Base-by-base conservation (phyloP, 2,329 filamentous ascomycete genomes). In the Sporothrix brasiliensis region DNA sequence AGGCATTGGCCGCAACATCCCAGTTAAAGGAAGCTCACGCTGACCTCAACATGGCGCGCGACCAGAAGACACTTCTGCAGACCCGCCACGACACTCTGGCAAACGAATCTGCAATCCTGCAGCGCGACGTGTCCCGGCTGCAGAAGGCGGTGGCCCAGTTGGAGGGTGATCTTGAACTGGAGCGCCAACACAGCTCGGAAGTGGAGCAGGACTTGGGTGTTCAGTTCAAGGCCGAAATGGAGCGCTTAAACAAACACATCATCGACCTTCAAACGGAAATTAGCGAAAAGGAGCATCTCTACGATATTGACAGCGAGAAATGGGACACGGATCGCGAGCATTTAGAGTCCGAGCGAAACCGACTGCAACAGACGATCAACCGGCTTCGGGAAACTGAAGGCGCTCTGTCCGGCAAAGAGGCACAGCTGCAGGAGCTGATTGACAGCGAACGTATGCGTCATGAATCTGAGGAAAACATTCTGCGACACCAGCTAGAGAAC, bases 401-500 rank as follows among this genome's bases (percentile, higher is more conserved):
- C 19, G 88, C 84, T 14, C 80, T 92, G 41, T 90, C 89, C 24
- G 85, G 85, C 73, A 91, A 90, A 77, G 91, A 93, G 75, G 83
- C 83, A 27, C 90, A 85, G 76, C 80, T 93, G 21, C 88, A 91
- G 76, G 85, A 89, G 75, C 88, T 88, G 3, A 83, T 93, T 14
- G 85, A 90, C 73, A 91, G 87, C 75, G 91, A 94, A 76, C 86
- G 86, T 61, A 86, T 92, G 73, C 88, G 91, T 30, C 89, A 95
- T 76, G 85, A 85, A 73, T 88, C 86, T 69, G 91, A 94, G 75
- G 91, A 94, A 77, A 86, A 86, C 13, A 81, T 89, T 9, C 82
- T 97, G 67, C 87, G 83, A 72, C 85, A 87, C n/a, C 92, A 95
- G 77, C 88, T 97, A 67, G 87, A 91, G 61, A 89, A 91, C 67